These are phyloP conservation scores for Fusarium buxicola DNA, from an alignment of 2,329 filamentous ascomycete genomes.

Conservation along the genomic window DNA sequence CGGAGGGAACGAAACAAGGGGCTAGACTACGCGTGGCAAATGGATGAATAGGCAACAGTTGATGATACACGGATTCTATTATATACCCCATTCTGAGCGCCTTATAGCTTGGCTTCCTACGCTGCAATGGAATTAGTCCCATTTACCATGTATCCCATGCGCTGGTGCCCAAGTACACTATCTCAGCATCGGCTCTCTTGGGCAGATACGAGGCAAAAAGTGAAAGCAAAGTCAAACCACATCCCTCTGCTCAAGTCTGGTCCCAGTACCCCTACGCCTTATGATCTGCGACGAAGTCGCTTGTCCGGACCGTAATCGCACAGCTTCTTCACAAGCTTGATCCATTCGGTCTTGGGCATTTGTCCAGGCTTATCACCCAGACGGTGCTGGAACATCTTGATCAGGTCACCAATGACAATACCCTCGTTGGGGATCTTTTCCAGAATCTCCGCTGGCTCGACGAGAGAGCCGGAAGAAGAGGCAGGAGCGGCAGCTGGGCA, in stretches of 20 bases:
- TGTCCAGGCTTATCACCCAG: constrained; percentile 64
- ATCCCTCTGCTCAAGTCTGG: constrained; percentile 11
- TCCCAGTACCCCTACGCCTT: constrained; percentile 3
- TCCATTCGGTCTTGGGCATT: constrained; percentile 67
- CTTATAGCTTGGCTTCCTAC: constrained; percentile 3
- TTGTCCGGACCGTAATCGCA: constrained; percentile 67
- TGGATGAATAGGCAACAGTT: constrained; percentile 76
- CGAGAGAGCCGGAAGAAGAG: constrained; percentile 50
- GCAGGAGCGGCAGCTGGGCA: constrained; percentile 49
- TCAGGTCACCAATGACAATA: constrained; percentile 65
- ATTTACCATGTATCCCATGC: constrained; percentile 1
- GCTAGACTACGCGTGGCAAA: constrained; percentile 93
- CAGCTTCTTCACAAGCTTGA: constrained; percentile 68
- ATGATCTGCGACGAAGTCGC: constrained; percentile 58
- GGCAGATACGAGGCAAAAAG: constrained; percentile 1
- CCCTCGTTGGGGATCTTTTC: constrained; percentile 66
- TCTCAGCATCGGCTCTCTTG: neutral
- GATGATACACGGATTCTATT: constrained; percentile 25
- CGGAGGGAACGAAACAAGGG: constrained; percentile 79
- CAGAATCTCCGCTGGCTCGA: constrained; percentile 66
- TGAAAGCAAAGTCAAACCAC: constrained; percentile 12
- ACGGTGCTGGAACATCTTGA: constrained; percentile 65
- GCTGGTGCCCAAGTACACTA: neutral
- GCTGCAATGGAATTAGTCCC: neutral
- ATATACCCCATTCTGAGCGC: constrained; percentile 42